These are phyloP conservation scores for Penicillium manginii DNA, from an alignment of 495 filamentous ascomycete species.

Conservation along the genomic window DNA sequence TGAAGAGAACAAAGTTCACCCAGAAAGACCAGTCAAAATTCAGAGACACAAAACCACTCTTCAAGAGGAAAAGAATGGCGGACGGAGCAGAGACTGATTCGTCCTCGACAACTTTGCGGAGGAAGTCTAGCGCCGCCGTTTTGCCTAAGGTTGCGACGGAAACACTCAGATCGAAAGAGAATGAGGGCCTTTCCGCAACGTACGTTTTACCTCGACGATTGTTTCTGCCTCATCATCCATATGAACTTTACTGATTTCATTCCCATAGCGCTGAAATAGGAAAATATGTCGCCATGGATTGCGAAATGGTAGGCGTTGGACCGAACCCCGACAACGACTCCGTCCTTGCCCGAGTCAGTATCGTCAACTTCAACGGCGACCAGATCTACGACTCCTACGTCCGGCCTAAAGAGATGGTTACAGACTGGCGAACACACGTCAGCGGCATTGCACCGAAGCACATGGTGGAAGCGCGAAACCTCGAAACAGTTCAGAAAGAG, in stretches of 20 bases:
- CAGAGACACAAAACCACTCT: slow-evolving; percentile 11
- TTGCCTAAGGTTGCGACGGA: slow-evolving; percentile 20
- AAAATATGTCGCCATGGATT: slow-evolving; percentile 91
- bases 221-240: neutral
- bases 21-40: slow-evolving; percentile 30
- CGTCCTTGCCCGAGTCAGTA: slow-evolving; percentile 78
- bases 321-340: slow-evolving; percentile 66
- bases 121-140: slow-evolving; percentile 29
- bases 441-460: slow-evolving; percentile 75
- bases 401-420: slow-evolving; percentile 71
- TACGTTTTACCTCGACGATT: slow-evolving; percentile 12
- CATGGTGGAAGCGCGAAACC: slow-evolving; percentile 67
- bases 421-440: slow-evolving; percentile 86
- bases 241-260: slow-evolving; percentile 14
- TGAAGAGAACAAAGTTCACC: slow-evolving; percentile 45
- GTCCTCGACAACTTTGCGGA: slow-evolving; percentile 21
- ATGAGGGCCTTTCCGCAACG: slow-evolving; percentile 55
- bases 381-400: slow-evolving; percentile 94
- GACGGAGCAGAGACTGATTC: slow-evolving; percentile 24
- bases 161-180: slow-evolving; percentile 40
- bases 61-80: slow-evolving; percentile 42
- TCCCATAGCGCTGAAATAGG: slow-evolving; percentile 59
- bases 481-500: slow-evolving; percentile 74
- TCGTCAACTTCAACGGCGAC: slow-evolving; percentile 90
- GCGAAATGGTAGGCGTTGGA: slow-evolving; percentile 96